These are phyloP conservation scores for Williopsis jadinii DNA, from an alignment of 1,139 yeast genomes.

Conservation along the genomic window DNA sequence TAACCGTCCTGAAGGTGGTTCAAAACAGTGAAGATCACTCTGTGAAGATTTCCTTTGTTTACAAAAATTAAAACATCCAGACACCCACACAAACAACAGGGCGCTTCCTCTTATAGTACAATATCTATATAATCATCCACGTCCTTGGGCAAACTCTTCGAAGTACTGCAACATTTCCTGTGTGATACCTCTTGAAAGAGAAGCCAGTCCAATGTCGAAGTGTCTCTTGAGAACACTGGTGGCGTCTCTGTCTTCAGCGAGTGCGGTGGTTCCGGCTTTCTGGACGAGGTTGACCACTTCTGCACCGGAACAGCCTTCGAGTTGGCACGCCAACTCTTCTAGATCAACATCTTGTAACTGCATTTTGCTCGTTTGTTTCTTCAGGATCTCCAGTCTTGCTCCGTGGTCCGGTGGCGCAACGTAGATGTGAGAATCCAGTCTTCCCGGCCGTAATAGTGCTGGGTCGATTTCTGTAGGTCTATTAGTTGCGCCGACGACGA, in stretches of 20 bases:
- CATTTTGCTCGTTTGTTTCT: slow-evolving; percentile 58
- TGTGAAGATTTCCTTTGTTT: no score
- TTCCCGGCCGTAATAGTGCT: slow-evolving; percentile 88
- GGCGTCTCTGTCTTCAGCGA: slow-evolving; percentile 66
- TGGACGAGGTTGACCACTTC: slow-evolving; percentile 89
- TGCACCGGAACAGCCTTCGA: slow-evolving; percentile 95
- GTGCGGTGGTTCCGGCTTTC: slow-evolving; percentile 90
- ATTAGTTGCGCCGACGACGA: slow-evolving; percentile 91
- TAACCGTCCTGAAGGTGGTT: background rate
- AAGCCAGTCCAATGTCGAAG: slow-evolving; percentile 62
- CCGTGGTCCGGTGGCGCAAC: slow-evolving; percentile 84
- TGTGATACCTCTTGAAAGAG: slow-evolving; percentile 73
- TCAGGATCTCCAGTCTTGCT: slow-evolving; percentile 72
- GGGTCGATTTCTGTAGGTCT: slow-evolving; percentile 90
- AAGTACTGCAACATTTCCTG: slow-evolving; percentile 77
- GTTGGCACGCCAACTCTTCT: slow-evolving; percentile 46
- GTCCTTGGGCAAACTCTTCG: slow-evolving; percentile 45
- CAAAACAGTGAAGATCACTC: no score
- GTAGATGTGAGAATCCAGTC: slow-evolving; percentile 85
- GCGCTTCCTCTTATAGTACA: no score
- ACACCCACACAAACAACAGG: no score
- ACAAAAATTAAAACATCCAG: no score
- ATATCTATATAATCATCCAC: slow-evolving; percentile 8
- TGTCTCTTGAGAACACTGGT: slow-evolving; percentile 50
- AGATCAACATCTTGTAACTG: slow-evolving; percentile 38